Conservation (phyloP, 345 rosid species). For the Combretum micranthum region DNA sequence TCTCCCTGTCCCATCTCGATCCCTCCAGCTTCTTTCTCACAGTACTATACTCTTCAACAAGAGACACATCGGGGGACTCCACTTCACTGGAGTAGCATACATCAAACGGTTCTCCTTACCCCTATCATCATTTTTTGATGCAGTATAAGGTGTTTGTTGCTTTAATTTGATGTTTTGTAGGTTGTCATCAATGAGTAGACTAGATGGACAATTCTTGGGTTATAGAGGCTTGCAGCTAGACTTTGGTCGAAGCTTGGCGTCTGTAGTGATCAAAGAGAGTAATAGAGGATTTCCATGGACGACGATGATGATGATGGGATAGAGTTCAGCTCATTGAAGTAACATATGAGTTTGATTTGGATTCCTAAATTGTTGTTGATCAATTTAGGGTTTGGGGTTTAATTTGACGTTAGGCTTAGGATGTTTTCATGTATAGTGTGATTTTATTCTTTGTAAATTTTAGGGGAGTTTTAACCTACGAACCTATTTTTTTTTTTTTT, state of each 20-base stretch:
- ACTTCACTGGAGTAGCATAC: no score
- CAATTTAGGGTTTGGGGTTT: no score
- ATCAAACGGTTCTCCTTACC: conserved; percentile 40
- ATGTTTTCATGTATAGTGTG: no score
- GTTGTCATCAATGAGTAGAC: conserved; percentile 1
- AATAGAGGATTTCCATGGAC: no score
- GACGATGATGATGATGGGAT: no score
- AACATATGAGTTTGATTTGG: no score
- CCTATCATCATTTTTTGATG: conserved; percentile 11
- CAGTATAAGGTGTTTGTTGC: conserved; percentile 14
- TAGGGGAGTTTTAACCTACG: no score
- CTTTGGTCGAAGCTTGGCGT: conserved; percentile 18
- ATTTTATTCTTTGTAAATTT: no score
- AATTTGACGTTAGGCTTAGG: no score
- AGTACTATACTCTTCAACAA: conserved; percentile 74
- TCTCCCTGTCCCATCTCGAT: conserved; percentile 49
- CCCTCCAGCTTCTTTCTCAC: conserved; percentile 74
- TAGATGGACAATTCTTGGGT: conserved; percentile 34
- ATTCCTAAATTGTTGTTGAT: no score
- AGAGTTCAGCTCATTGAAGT: no score
- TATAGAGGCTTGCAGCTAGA: conserved; percentile 66
- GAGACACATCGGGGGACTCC: conserved; percentile 37
- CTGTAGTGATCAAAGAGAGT: not conserved
- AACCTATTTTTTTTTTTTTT: no score
- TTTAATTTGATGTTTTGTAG: conserved; percentile 19